These are phyloP conservation scores for Macrolepiota albuminosa DNA, from an alignment of 768 basidiomycete genomes.

Conservation along the genomic window DNA sequence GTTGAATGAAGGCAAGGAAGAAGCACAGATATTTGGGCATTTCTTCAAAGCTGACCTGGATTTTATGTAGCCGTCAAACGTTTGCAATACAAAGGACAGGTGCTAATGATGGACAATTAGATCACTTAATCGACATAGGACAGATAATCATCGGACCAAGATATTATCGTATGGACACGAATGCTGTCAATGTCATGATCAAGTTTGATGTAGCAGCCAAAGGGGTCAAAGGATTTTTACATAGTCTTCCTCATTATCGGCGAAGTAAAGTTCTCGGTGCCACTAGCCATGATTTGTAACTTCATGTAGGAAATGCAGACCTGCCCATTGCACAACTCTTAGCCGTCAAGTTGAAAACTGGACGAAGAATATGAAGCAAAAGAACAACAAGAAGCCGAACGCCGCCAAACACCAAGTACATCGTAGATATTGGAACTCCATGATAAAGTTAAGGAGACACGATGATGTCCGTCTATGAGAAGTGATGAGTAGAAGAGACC, in stretches of 20 bases:
- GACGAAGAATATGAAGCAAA: neutral
- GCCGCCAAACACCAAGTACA: neutral
- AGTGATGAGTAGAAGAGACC: neutral
- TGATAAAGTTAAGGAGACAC: neutral
- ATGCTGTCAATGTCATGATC: neutral
- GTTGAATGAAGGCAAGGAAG: neutral
- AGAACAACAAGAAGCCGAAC: neutral
- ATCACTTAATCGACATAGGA: slow-evolving; percentile 13
- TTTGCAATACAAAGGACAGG: neutral
- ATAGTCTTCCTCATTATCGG: neutral
- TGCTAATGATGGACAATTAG: neutral
- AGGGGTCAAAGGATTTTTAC: neutral
- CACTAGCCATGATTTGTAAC: neutral
- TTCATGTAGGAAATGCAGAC: neutral
- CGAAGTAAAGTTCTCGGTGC: neutral
- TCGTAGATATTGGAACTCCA: neutral
- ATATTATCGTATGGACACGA: neutral
- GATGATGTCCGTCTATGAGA: neutral
- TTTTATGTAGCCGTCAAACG: neutral
- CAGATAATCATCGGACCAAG: neutral
- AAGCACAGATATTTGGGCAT: neutral
- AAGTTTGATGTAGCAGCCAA: neutral
- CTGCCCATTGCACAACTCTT: neutral
- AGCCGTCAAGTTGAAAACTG: neutral
- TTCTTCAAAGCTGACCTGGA: neutral